phyloP scores from a whole-genome alignment of 768 basidiomycete species.

The Daedalea quercina region DNA sequence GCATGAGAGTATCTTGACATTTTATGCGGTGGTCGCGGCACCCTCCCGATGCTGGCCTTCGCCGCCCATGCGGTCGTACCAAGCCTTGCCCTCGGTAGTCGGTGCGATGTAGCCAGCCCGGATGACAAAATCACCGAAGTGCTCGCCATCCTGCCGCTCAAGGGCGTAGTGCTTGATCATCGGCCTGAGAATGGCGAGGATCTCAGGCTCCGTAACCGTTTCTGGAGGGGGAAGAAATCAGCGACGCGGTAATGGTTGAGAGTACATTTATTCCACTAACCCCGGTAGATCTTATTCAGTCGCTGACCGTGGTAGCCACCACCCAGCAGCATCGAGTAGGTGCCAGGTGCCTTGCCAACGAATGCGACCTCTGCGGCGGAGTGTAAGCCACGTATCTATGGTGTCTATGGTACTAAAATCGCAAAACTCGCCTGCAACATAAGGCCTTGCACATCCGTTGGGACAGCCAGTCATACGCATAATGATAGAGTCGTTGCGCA shows the following conservation, averaged over 20 bases:
- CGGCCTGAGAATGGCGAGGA: constrained; percentile 78
- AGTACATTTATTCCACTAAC: constrained; percentile 28
- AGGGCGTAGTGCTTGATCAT: constrained; percentile 95
- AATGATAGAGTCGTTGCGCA: constrained; percentile 90
- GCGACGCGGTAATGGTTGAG: not conserved
- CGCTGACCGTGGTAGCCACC: constrained; percentile 94
- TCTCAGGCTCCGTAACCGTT: constrained; percentile 86
- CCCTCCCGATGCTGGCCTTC: constrained; percentile 50
- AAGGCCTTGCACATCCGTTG: constrained; percentile 90
- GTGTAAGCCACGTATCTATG: too few species aligned
- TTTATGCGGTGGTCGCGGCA: constrained; percentile 12
- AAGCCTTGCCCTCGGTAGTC: constrained; percentile 75
- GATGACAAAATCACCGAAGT: constrained; percentile 93
- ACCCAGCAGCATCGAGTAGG: constrained; percentile 92
- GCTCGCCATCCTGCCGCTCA: constrained; percentile 82
- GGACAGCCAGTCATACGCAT: constrained; percentile 99
- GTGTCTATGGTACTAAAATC: not conserved
- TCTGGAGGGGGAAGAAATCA: constrained; percentile 38
- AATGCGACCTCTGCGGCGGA: constrained; percentile 76
- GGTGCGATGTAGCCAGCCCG: constrained; percentile 86
- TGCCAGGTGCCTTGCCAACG: constrained; percentile 91
- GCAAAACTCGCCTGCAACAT: constrained; percentile 63
- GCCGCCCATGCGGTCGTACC: constrained; percentile 83
- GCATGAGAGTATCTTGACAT: not conserved
- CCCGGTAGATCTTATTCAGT: constrained; percentile 93